Conservation (phyloP, 2,329 filamentous ascomycete genomes). For the Apiospora phragmitis region DNA sequence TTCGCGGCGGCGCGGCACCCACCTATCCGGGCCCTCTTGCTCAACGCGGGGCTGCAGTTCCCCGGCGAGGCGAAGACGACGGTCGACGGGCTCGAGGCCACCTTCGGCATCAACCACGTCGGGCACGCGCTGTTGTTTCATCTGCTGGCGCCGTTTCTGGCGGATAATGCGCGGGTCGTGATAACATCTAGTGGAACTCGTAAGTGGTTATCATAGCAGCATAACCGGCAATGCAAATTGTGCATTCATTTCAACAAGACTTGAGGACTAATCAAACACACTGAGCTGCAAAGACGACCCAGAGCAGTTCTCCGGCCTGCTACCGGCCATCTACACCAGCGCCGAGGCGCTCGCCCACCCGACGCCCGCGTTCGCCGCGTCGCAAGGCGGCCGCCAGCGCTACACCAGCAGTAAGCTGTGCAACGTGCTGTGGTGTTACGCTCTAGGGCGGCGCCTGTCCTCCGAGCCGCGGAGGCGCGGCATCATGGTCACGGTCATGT, state of each 20-base stretch:
- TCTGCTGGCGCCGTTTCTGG: slow-evolving; percentile 42
- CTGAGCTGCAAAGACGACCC: slow-evolving; percentile 18
- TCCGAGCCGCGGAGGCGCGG: slow-evolving; percentile 16
- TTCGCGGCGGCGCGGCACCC: slow-evolving; percentile 36
- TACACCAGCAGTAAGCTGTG: slow-evolving; percentile 47
- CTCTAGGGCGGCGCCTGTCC: slow-evolving; percentile 38
- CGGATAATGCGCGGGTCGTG: slow-evolving; percentile 41
- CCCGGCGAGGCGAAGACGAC: slow-evolving; percentile 35
- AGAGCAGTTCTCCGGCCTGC: not conserved
- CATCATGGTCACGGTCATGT: slow-evolving; percentile 42
- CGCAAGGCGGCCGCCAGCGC: slow-evolving; percentile 34
- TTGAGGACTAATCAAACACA: too few species aligned
- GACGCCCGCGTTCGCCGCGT: slow-evolving; percentile 24
- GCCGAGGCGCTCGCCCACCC: slow-evolving; percentile 45
- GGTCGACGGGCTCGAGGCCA: slow-evolving; percentile 44
- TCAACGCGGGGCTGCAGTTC: slow-evolving; percentile 51
- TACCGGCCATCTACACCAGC: slow-evolving; percentile 39
- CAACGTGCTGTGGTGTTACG: slow-evolving; percentile 50
- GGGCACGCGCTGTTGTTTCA: slow-evolving; percentile 52
- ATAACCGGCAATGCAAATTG: too few species aligned
- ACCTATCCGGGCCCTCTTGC: slow-evolving; percentile 44
- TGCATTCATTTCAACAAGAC: too few species aligned
- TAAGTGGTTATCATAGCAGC: slow-evolving; percentile 44
- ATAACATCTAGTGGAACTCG: slow-evolving; percentile 31
- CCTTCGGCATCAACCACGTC: slow-evolving; percentile 51